Base-by-base conservation (phyloP, 2,329 filamentous ascomycete species). In the Diaporthe nobilis region DNA sequence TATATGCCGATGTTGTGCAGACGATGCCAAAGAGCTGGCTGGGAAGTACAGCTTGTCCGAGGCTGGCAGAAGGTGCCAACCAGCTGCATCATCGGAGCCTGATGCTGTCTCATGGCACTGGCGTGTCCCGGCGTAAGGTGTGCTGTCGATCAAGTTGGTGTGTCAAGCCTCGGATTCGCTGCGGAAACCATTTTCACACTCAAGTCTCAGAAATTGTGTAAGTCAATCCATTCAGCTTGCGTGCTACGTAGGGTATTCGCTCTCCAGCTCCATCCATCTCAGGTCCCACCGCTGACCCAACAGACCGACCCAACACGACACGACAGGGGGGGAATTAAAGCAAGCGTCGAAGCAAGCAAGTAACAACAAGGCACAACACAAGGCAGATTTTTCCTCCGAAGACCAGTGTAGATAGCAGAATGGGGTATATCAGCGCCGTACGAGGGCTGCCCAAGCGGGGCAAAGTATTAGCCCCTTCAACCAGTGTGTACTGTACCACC, bases 351-450 rank as follows among this genome's bases (percentile, higher is more conserved):
- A 47, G 39, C 51, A 49, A 57, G 51, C 42, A 58, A 70, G 60
- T 47, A 74, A 28, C 15, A 73, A 34, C 17, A 70, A n/a, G 31
- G 47, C 44, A 68, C 63, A 68, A 53, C 37, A 39, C 63, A 68
- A 70, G 47, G 65, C 65, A 55, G 65, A 70, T 55, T 12, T 55
- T 22, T 70, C 65, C 65, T 70, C 65, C 49, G 17, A 25, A 70
- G 31, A 70, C 65, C 42, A 53, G 49, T 70, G 49, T 70, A 70
- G 49, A 67, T 70, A 70, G 65, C 63, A 67, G 63, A 37, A 70
- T 55, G 65, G 65, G 65, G 65, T 70, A 70, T 70, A 70, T 42
- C 65, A 70, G 65, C 65, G 65, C 65, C 65, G 49, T 70, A 55
- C 49, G 49, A 55, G 34, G n/a, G 49, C 47, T 42, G 22, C 12